Conservation (phyloP, 495 filamentous ascomycete genomes). For the Neurospora discreta region DNA sequence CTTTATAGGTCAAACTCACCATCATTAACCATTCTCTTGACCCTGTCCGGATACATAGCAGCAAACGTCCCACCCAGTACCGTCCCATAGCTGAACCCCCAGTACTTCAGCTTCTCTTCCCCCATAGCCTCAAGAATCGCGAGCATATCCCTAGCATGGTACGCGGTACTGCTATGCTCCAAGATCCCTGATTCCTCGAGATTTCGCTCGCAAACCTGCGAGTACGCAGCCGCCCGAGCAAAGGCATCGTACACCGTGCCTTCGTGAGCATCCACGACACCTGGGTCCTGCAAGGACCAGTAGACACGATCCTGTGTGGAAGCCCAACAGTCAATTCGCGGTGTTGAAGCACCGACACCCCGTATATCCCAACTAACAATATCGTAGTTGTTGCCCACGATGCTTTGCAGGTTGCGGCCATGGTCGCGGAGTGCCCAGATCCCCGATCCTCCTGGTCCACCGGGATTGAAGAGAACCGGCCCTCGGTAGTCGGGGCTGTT, state of each 20-base stretch:
- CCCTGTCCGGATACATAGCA: constrained; percentile 36
- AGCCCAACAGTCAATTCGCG: constrained; percentile 33
- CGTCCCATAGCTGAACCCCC: constrained; percentile 46
- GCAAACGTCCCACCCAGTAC: constrained; percentile 42
- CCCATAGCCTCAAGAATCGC: constrained; percentile 27
- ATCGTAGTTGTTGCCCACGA: constrained; percentile 37
- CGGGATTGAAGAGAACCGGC: constrained; percentile 42
- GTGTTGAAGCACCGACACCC: constrained; percentile 33
- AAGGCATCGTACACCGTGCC: constrained; percentile 29
- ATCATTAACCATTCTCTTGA: constrained; percentile 39
- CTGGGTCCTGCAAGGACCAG: constrained; percentile 28
- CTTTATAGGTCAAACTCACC: constrained; percentile 17
- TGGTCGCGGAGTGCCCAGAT: constrained; percentile 26
- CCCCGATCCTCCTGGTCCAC: constrained; percentile 41
- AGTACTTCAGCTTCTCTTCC: constrained; percentile 37
- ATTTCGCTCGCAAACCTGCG: constrained; percentile 23
- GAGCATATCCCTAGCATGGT: constrained; percentile 32
- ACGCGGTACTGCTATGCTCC: constrained; percentile 27
- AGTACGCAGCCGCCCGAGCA: constrained; percentile 27
- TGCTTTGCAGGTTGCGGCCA: constrained; percentile 30
- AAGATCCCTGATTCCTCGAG: constrained; percentile 17
- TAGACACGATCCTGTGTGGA: constrained; percentile 20
- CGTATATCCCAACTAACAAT: constrained; percentile 43
- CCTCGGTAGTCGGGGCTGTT: constrained; percentile 27
- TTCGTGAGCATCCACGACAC: constrained; percentile 28